Evolutionary conservation across 148 eudicot species (phyloP).

Genomic region (Nepenthes mirabilis): DNA sequence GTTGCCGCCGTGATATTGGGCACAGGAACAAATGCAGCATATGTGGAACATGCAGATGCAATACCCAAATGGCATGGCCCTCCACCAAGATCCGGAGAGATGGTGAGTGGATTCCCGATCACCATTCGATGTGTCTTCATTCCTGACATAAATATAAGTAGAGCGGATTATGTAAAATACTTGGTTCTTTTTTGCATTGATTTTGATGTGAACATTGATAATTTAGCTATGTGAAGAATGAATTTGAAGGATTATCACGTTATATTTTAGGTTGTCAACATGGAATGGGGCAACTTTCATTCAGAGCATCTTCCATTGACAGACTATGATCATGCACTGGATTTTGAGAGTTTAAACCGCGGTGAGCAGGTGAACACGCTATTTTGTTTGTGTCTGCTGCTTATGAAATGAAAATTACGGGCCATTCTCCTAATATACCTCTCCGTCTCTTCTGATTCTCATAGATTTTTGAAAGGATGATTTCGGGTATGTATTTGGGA

Average conservation of each 20-base stretch:
- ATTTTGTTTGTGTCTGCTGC: neutral
- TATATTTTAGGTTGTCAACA: conserved; percentile 48
- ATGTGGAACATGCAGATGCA: conserved; percentile 59
- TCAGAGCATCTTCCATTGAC: conserved; percentile 56
- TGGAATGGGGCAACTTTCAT: conserved; percentile 82
- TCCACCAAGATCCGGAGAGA: conserved; percentile 56
- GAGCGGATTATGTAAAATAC: neutral
- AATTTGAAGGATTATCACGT: neutral
- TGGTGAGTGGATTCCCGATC: conserved; percentile 25
- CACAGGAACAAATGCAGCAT: conserved; percentile 73
- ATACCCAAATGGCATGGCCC: conserved; percentile 74
- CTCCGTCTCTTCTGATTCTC: neutral
- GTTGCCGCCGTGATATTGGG: conserved; percentile 60
- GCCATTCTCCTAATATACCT: neutral
- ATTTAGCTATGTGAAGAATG: neutral
- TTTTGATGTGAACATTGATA: neutral
- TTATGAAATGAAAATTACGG: neutral
- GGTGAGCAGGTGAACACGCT: conserved; percentile 51
- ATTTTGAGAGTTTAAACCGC: conserved; percentile 55
- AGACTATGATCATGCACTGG: conserved; percentile 58
- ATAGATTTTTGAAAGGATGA: conserved; percentile 55
- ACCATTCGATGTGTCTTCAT: neutral
- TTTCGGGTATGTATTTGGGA: conserved; percentile 51
- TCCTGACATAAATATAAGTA: neutral
- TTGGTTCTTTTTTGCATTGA: neutral